Base-by-base conservation (phyloP, 768 basidiomycete species). In the Lactifluus echinatus region DNA sequence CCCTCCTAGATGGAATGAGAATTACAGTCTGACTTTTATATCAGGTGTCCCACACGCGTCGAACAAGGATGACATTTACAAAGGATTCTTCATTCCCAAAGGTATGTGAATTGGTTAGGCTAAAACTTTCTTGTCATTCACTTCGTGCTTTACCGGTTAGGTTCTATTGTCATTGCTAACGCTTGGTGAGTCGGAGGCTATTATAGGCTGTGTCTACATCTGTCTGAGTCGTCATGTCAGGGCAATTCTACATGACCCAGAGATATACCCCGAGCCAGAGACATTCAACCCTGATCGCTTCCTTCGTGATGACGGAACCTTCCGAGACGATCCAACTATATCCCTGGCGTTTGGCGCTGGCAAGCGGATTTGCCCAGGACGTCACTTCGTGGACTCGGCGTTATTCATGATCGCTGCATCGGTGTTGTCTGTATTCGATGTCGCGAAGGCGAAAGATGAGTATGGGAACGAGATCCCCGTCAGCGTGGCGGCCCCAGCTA, bases 71-170 rank as follows among this genome's bases (percentile, higher is more conserved):
- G 53, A 36, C 3, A 36, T 55, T 23, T 59, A 59, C 14, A n/a
- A 24, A 14, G 52, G 53, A 14, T 50, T 42, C 7, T 55, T 55
- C 40, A 55, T 55, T 36, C 52, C 45, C 14, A 59, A 59, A 50
- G 57, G 57, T 59, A 50, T 53, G 57, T 59, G n/a, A 15, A 19
- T n/a, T 19, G n/a, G 24, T n/a, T 45, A 3, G 4, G 21, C n/a
- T 14, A n/a, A n/a, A n/a, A n/a, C 4, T 29, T 15, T 31, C 31
- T 10, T 31, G 31, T 31, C 10, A 31, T 10, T 31, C 10, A 31
- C 31, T 31, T 10, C 31, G 5, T 31, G 10, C 4, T 31, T 31
- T 31, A 31, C 31, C 10, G 19, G 21, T 23, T 7, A 37, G 19
- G 47, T 19, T 21, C 47, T 6, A 6, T 33, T 8, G 15, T 49